A percentile compares a stretch with the other conserved stretches of the same genome.
These are phyloP conservation scores for Monosporascus sp. DNA, from an alignment of 2,329 filamentous ascomycete genomes.

Conservation along the genomic window DNA sequence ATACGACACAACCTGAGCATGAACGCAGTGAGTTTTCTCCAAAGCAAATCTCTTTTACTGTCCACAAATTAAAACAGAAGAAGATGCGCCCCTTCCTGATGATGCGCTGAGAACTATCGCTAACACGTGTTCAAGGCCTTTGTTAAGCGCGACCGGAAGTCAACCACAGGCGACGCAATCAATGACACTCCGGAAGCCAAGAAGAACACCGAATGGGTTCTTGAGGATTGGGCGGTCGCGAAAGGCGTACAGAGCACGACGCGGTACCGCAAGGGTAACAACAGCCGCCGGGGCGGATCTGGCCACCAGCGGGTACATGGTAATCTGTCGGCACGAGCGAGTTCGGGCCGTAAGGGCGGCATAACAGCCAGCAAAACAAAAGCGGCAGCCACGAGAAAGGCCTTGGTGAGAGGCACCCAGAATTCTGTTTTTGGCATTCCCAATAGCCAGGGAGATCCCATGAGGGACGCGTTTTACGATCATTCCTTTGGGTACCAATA, in stretches of 20 bases:
- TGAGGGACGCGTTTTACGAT: not conserved
- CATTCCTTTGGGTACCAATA: slow-evolving; percentile 1
- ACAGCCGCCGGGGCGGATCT: slow-evolving; percentile 18
- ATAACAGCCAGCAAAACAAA: slow-evolving; percentile 18
- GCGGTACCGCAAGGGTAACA: slow-evolving; percentile 56
- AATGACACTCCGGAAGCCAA: slow-evolving; percentile 46
- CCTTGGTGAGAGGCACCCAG: slow-evolving; percentile 4
- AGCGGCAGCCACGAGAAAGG: slow-evolving; percentile 11
- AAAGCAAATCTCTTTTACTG: not conserved
- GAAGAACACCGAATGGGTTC: slow-evolving; percentile 70
- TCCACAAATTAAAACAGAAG: no score
- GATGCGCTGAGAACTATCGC: not conserved
- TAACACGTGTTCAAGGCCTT: slow-evolving; percentile 26
- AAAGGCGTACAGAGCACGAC: slow-evolving; percentile 83
- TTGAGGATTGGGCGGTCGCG: slow-evolving; percentile 63
- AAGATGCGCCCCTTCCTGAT: no score
- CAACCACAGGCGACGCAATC: slow-evolving; percentile 27
- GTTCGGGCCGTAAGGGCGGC: slow-evolving; percentile 23
- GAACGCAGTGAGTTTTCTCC: slow-evolving; percentile 66
- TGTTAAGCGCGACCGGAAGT: slow-evolving; percentile 39
- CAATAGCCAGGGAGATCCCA: not conserved
- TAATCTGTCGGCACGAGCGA: slow-evolving; percentile 15
- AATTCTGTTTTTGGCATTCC: not conserved
- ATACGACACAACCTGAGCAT: slow-evolving; percentile 94
- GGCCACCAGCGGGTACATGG: slow-evolving; percentile 2